Evolutionary conservation across 78 protist species (phyloP).

Genomic region (Dictyostelium brefeldianum): DNA sequence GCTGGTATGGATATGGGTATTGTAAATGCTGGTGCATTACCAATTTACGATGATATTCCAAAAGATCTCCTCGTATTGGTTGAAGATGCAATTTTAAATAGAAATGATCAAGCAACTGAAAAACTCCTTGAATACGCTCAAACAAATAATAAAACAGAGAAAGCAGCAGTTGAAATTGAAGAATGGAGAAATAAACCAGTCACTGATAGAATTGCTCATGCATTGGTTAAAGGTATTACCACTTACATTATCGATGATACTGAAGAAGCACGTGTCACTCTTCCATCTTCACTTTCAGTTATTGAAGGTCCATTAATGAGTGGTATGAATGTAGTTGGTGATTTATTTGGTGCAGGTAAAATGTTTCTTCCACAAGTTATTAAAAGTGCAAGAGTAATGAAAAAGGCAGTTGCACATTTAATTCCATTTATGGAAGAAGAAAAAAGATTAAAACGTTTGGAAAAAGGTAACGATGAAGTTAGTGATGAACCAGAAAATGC

Average conservation of each 20-base stretch:
- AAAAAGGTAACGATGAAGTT: neutral
- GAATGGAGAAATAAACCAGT: conserved; percentile 95
- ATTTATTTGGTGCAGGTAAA: conserved; percentile 99
- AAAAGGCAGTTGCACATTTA: conserved; percentile 97
- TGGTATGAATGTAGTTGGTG: conserved; percentile 99
- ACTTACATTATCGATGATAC: conserved; percentile 93
- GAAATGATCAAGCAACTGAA: conserved; percentile 76
- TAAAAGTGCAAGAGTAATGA: conserved; percentile 99
- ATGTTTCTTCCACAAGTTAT: conserved; percentile 99
- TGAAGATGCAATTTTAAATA: conserved; percentile 83
- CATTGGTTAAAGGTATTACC: conserved; percentile 97
- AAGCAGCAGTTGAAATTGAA: conserved; percentile 60
- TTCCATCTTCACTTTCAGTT: conserved; percentile 46
- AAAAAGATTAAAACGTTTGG: conserved; percentile 60
- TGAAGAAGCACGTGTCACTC: conserved; percentile 93
- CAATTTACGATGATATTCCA: conserved; percentile 95
- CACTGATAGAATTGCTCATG: conserved; percentile 90
- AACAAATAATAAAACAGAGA: conserved; percentile 38
- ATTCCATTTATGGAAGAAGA: conserved; percentile 98
- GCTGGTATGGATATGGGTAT: conserved; percentile 99
- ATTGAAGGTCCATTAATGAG: conserved; percentile 97
- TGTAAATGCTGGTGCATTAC: conserved; percentile 98
- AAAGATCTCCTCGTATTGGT: conserved; percentile 73
- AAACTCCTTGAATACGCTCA: conserved; percentile 78
- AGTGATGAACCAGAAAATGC: conserved; percentile 48